Base-by-base conservation (phyloP, 495 filamentous ascomycete species). In the Daldinia bambusicola region DNA sequence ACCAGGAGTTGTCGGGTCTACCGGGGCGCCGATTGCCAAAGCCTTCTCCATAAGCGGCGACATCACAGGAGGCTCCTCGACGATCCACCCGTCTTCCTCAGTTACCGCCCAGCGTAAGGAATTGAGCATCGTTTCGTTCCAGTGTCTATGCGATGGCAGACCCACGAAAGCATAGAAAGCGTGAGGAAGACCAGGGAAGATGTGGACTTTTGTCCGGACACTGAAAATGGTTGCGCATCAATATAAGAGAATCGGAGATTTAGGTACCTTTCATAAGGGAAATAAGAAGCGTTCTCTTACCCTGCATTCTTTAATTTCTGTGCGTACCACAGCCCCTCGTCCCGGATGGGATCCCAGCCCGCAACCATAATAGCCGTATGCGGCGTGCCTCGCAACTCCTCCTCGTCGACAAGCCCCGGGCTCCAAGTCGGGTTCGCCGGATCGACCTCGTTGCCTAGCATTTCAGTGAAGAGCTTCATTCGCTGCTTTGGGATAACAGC, bases 261-360 rank as follows among this genome's bases (percentile, higher is more conserved):
- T n/a, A n/a, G n/a, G n/a, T 52, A n/a, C 9, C 50, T 6, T 26
- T n/a, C 12, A 16, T 16, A 53, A 13, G 13, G 13, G 14, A 32
- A 9, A 45, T n/a, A 2, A 31, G 12, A 34, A 34, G 0, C 2
- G 22, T 51, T n/a, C 9, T 31, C 84, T 76, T 74, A 86, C 84
- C 82, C 81, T 70, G 79, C 80, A 65, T 79, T 80, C 58, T 74
- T 78, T 12, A 87, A 69, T 61, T 82, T 72, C 75, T 80, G 76
- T 18, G 78, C 82, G 70, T 77, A 85, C 52, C 80, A 74, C 18
- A 87, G 50, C 6, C 74, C 83, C 74, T 86, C 82, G 66, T 85
- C 83, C 7, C 84, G 74, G 30, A 86, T 72, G 5, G 80, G 79
- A 72, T 86, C 84, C 74, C 76, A 72, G 0, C 84, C 85, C 0